These are phyloP conservation scores for Aspergillus sp. DNA, from an alignment of 2,329 filamentous ascomycete species.

Conservation along the genomic window DNA sequence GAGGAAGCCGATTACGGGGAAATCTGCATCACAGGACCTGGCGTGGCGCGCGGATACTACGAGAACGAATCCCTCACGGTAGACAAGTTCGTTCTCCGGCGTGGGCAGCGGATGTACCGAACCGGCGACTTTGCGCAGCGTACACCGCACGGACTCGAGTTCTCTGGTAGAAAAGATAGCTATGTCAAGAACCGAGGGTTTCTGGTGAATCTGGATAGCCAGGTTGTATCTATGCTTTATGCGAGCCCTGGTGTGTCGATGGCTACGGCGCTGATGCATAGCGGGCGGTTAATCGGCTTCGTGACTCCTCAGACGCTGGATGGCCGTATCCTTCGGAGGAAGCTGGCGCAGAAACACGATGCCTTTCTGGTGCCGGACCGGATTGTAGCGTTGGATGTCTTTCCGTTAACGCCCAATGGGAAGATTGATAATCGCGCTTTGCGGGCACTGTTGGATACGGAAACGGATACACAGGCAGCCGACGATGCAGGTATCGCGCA, in stretches of 20 bases:
- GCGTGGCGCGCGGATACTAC: constrained; percentile 25
- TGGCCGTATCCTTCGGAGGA: neutral
- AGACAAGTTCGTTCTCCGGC: constrained; percentile 17
- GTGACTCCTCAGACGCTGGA: neutral
- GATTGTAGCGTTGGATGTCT: neutral
- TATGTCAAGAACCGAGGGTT: constrained; percentile 38
- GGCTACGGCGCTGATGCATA: constrained; percentile 13
- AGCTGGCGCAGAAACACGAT: constrained; percentile 10
- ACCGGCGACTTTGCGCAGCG: constrained; percentile 20
- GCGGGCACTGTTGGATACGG: neutral
- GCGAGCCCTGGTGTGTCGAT: constrained; percentile 13
- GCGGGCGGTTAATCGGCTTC: constrained; percentile 3
- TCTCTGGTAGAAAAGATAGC: constrained; percentile 28
- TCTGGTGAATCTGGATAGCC: constrained; percentile 35
- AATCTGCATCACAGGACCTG: constrained; percentile 21
- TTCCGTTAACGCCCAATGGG: constrained; percentile 9
- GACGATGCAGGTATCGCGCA: no score
- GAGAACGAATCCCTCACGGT: constrained; percentile 16
- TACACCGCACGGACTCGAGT: constrained; percentile 21
- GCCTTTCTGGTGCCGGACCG: constrained; percentile 13
- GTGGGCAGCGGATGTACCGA: constrained; percentile 20
- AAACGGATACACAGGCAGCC: no score
- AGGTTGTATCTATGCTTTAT: constrained; percentile 30
- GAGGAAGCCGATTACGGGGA: constrained; percentile 19
- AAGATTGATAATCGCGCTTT: constrained; percentile 6